Evolutionary conservation across 805 yeast genomes (phyloP), one percentile per base, ranked within the genome.

Genomic region (Ogataea trehaloabstinens): DNA sequence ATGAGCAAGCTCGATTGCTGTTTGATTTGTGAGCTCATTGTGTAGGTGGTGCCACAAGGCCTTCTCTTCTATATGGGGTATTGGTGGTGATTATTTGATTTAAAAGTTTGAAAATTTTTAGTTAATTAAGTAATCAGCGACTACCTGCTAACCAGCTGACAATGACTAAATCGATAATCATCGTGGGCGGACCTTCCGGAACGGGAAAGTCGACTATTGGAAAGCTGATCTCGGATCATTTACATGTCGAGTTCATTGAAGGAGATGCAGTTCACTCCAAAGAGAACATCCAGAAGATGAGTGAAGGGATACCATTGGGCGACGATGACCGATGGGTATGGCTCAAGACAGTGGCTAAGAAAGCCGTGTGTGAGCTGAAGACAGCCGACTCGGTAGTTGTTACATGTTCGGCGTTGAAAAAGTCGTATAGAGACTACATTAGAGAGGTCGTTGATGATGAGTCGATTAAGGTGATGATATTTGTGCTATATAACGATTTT

Each of bases 151-250:
- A n/a, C n/a, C n/a, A n/a, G n/a, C n/a, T n/a, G 24, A 18, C 24
- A 18, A 20, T 17, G 5, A 28, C 12, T 8, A 20, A 24, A 10
- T 31, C 37, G 5, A 39, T 63, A 1, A 36, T 63, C 6, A 79
- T 89, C 2, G 78, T 91, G 6, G 96, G 95, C 10, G 99, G 99
- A 0, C 96, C 98, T 0, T 90, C 96, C 0, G 98, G 98, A 6
- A 85, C 96, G 2, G 99, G 99, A 1, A 93, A 93, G 59, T 72
- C 95, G 17, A 86, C 96, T 2, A 74, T 85, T 16, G 95, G 86
- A 0, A 64, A 65, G 11, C 53, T 60, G 8, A 53, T 90, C 16
- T 60, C 82, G 0, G 43, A 63, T 16, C n/a, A 20, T 7, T 70
- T 78, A 15, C 42, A 60, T 2, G 70, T 82, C 34, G 70, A 78